Base-by-base conservation (phyloP, 768 basidiomycete genomes). In the Austroboletus eburneus region DNA sequence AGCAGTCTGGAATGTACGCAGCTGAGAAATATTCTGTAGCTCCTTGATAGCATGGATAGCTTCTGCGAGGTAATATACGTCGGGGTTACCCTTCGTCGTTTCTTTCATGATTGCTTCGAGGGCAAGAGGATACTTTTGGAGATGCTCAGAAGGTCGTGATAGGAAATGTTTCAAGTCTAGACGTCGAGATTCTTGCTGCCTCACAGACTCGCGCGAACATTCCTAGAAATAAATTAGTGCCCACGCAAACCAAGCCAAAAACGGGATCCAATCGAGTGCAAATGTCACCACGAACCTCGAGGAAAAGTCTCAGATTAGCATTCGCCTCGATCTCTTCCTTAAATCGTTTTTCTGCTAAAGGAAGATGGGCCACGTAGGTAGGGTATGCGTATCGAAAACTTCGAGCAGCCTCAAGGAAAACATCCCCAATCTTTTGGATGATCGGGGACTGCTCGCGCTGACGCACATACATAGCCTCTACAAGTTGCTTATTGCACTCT, bases 311-410 rank as follows among this genome's bases (percentile, higher is more conserved):
- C 61, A 98, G 89, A 44, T 87, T 81, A 1, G 83, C 71, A 61
- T 96, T 97, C 25, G 66, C 70, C 38, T 92, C 90, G 25, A 81
- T 68, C 70, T 96, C 95, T 23, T 93, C 88, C 61, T 88, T 90
- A 61, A 97, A 68, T 48, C 86, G 70, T 68, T 87, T 88, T 68
- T 94, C 92, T 2, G 91, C 92, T 7, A 84, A 68, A 1, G 91
- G 91, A 36, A 91, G 76, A 64, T 88, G 84, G 1, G 88, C 90
- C 27, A 91, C 77, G 56, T 94, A 96, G 6, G 76, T 77, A 3
- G 91, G 89, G 61, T 98, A 98, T 3, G 85, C 83, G 29, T 83
- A 72, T 35, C 89, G 77, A 70, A 96, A 96, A 57, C 93, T 88
- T 5, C 87, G 80, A 1, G 92, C 93, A 6, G 87, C 85, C 22